Base-by-base conservation (phyloP, 257 asterid species). In the Echium plantagineum region DNA sequence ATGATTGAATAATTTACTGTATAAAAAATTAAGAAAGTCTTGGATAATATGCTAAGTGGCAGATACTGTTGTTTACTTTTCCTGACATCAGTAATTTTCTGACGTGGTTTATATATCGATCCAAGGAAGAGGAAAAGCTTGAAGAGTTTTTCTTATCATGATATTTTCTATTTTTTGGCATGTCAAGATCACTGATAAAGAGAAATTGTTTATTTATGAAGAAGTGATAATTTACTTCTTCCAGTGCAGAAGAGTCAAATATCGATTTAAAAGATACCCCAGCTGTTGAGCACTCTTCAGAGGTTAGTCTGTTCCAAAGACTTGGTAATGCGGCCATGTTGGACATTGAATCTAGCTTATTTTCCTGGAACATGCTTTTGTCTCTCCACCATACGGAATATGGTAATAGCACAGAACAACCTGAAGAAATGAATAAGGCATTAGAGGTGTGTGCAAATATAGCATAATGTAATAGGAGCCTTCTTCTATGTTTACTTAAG, bases 331-430 rank as follows among this genome's bases (percentile, higher is more conserved):
- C 97, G 60, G 85, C 81, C 15, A 81, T 86, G 80, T 65, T 78
- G 75, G 94, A 93, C 77, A 89, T 93, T 66, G 96, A 89, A 63
- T 80, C 94, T 59, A 72, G 81, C 85, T 78, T 83, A 72, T 79
- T 89, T 67, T 77, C 97, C 22, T 93, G 99, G 99, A 78, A 63
- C 60, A 67, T 80, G 67, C 96, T 93, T 63, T 80, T 95, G 57
- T 89, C 97, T 55, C 97, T 93, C 76, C 96, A 89, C 77, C 97
- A 81, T 63, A 81, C 94, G 0, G 99, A 93, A 82, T 94, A 89
- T 67, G 72, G 84, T 73, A 81, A 90, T 72, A 84, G 85, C 66
- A 69, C 83, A 42, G 99, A 93, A 49, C 99, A 93, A 55, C 80
- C 97, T 21, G 99, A 93, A 77, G 99, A 93, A 71, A 80, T 73